Percentiles rank a stretch among this genome's conserved stretches.
These are phyloP conservation scores for Hypericum perforatum DNA, from an alignment of 345 rosid species.

Conservation along the genomic window DNA sequence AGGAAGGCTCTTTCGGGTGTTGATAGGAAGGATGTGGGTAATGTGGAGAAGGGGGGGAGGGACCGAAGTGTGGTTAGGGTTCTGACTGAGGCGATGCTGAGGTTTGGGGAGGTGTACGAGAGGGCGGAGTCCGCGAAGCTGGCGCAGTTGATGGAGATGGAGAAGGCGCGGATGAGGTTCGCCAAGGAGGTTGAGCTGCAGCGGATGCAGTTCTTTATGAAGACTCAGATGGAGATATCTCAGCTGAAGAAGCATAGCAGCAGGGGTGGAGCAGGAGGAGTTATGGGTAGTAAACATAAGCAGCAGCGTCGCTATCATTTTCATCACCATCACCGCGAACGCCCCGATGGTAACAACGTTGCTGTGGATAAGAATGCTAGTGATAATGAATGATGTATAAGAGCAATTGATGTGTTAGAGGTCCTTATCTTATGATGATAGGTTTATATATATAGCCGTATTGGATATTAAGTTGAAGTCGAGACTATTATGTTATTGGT, in stretches of 20 bases:
- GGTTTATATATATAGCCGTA: too few species aligned
- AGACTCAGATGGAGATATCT: slow-evolving; percentile 73
- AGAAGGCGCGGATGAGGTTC: slow-evolving; percentile 88
- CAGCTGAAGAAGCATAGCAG: slow-evolving; percentile 41
- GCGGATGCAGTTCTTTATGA: slow-evolving; percentile 86
- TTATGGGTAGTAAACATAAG: too few species aligned
- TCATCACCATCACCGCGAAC: too few species aligned
- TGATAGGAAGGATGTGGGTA: slow-evolving; percentile 2
- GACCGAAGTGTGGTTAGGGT: slow-evolving; percentile 26
- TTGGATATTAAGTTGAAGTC: too few species aligned
- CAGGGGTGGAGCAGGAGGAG: slow-evolving; percentile 16
- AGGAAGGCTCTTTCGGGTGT: too few species aligned
- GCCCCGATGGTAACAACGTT: too few species aligned
- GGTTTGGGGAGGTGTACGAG: slow-evolving; percentile 78
- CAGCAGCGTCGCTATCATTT: too few species aligned
- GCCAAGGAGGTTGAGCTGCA: slow-evolving; percentile 79
- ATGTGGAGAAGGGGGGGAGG: slow-evolving; percentile 19
- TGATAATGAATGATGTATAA: too few species aligned
- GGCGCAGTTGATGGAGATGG: slow-evolving; percentile 88
- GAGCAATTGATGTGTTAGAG: too few species aligned
- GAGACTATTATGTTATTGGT: too few species aligned
- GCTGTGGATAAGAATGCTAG: too few species aligned
- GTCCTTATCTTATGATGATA: too few species aligned
- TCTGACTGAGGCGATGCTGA: slow-evolving; percentile 54
- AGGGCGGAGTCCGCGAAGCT: slow-evolving; percentile 70